Conservation (phyloP, 371 early-diverging fungal genomes). For the Massospora cicadina region DNA sequence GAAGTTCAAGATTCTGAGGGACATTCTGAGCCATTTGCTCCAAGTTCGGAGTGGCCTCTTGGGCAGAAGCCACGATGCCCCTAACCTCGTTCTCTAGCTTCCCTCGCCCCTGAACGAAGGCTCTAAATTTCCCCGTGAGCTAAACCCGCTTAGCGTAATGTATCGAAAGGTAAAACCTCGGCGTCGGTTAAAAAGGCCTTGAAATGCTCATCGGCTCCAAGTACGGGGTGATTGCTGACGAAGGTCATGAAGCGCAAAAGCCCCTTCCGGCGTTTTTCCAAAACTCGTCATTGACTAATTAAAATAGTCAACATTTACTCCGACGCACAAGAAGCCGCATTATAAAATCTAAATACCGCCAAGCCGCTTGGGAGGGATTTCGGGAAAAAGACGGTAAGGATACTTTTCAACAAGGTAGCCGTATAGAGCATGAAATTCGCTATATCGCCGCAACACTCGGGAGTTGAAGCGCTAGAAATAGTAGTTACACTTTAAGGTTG, state of each 20-base stretch:
- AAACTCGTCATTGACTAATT: conserved; percentile 38
- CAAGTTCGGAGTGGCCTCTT: background rate
- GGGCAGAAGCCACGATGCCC: background rate
- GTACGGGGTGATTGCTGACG: conserved; percentile 50
- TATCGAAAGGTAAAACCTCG: conserved; percentile 21
- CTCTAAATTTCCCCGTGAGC: background rate
- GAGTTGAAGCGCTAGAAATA: conserved; percentile 22
- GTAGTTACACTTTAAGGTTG: too few relatives aligned
- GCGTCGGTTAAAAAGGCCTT: conserved; percentile 44
- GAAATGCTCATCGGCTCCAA: conserved; percentile 41
- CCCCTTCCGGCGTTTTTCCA: conserved; percentile 53
- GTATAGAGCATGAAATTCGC: conserved; percentile 69
- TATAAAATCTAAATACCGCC: conserved; percentile 23
- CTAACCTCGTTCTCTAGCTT: background rate
- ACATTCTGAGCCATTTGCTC: background rate
- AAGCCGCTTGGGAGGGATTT: conserved; percentile 45
- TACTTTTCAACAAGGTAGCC: conserved; percentile 51
- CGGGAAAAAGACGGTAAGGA: conserved; percentile 47
- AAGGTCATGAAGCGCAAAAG: conserved; percentile 57
- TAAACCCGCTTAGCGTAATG: background rate
- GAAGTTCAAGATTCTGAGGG: background rate
- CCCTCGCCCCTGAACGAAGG: background rate
- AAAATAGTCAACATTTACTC: background rate
- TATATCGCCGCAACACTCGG: conserved; percentile 55
- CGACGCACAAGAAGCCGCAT: background rate